These are phyloP conservation scores for Ophiostoma novo-ulmi DNA, from an alignment of 2,329 filamentous ascomycete species.

Conservation along the genomic window DNA sequence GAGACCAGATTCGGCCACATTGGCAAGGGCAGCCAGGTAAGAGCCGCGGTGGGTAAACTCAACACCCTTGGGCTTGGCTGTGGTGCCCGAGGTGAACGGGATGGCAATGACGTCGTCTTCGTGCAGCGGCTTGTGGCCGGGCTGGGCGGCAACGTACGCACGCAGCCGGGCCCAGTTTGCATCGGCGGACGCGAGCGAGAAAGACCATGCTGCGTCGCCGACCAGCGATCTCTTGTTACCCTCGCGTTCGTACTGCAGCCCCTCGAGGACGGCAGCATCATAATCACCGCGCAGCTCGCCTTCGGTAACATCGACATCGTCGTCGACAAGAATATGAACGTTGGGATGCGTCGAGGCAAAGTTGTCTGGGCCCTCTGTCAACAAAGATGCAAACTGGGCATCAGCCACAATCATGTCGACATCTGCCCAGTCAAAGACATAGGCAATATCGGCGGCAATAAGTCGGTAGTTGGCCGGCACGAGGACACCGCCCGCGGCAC, in stretches of 20 bases:
- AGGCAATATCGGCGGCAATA: constrained; percentile 78
- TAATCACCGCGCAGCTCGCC: constrained; percentile 74
- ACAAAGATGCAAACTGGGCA: constrained; percentile 65
- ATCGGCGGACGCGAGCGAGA: constrained; percentile 31
- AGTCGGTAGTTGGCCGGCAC: constrained; percentile 62
- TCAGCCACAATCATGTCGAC: constrained; percentile 86
- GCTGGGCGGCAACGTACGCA: constrained; percentile 42
- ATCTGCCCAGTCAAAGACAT: constrained; percentile 84
- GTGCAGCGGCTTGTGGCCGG: constrained; percentile 44
- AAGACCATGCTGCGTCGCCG: background rate
- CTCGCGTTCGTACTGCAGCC: constrained; percentile 60
- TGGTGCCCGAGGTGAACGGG: constrained; percentile 92
- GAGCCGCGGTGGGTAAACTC: constrained; percentile 83
- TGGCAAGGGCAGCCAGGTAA: constrained; percentile 79
- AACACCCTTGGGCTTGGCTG: constrained; percentile 85
- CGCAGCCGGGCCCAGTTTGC: constrained; percentile 73
- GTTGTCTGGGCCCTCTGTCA: constrained; percentile 44
- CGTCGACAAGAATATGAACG: constrained; percentile 71
- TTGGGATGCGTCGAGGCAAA: constrained; percentile 58
- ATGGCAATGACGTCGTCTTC: constrained; percentile 82
- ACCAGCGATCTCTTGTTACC: constrained; percentile 6
- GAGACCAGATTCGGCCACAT: constrained; percentile 82
- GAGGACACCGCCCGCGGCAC: constrained; percentile 71
- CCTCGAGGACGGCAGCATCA: constrained; percentile 76
- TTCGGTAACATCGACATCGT: constrained; percentile 71